These are phyloP conservation scores for Apiospora saccharicola DNA, from an alignment of 2,329 filamentous ascomycete species.

Conservation along the genomic window DNA sequence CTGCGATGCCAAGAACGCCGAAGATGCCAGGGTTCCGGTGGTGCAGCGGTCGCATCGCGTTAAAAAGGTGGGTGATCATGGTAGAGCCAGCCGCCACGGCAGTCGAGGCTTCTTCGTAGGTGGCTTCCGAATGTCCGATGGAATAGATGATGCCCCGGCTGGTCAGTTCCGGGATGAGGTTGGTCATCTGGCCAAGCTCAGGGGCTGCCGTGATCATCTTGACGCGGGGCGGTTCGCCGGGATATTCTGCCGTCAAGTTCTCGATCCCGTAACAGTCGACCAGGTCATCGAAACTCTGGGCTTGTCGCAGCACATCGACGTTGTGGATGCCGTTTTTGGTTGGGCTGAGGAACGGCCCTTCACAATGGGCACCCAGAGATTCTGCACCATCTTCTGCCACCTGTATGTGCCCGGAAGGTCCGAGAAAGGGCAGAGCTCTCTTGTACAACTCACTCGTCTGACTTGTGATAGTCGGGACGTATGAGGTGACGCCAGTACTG, in stretches of 20 bases:
- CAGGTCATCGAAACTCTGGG: constrained; percentile 69
- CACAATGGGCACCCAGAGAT: constrained; percentile 87
- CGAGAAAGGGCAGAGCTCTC: constrained; percentile 78
- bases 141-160: constrained; percentile 75
- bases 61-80: constrained; percentile 95
- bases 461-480: constrained; percentile 85
- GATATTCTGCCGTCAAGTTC: constrained; percentile 62
- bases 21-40: constrained; percentile 93
- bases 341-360: constrained; percentile 86
- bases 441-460: constrained; percentile 84
- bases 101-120: constrained; percentile 79
- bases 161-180: constrained; percentile 71
- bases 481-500: constrained; percentile 85
- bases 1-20: constrained; percentile 77
- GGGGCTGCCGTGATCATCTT: constrained; percentile 89
- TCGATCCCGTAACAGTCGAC: constrained; percentile 74
- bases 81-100: constrained; percentile 78
- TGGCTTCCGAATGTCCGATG: constrained; percentile 87
- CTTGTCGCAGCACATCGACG: constrained; percentile 71
- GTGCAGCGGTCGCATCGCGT: constrained; percentile 89
- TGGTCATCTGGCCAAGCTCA: constrained; percentile 75
- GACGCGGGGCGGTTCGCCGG: constrained; percentile 56
- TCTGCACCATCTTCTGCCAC: constrained; percentile 76
- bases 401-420: constrained; percentile 70
- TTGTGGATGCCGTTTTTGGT: constrained; percentile 90